Evolutionary conservation across 1,284 basidiomycete species (phyloP), one percentile per base, ranked within the genome.

Genomic region (Malassezia japonica): DNA sequence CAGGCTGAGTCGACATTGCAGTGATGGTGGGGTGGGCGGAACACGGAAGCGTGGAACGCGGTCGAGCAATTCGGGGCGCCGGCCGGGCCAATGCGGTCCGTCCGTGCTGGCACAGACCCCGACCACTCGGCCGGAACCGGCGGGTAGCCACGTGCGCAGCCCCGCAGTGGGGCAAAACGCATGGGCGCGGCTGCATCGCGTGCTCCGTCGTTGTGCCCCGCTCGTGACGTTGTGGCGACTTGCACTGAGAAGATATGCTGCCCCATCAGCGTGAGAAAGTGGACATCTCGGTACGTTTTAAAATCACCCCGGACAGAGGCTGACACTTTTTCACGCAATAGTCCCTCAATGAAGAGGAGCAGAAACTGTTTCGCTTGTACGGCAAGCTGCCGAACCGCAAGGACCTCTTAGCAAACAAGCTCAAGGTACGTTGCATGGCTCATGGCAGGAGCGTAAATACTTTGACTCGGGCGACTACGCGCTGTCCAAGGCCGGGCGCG

Each of bases 391-490:
- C 91, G 15, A 83, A 82, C 15, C 85, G 87, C 76, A 94, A 94
- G 82, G 91, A 88, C 74, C 77, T 86, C 43, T 79, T 94, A 60
- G 86, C 81, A 70, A 92, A 90, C 79, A 89, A 91, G 83, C 86
- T 90, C 75, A 92, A 89, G 82, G 88, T 87, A 45, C 32, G 46
- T 29, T 25, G 4, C 25, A 18, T 15, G 31, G 20, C 46, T 38
- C 24, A n/a, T 5, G 4, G 23, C 66, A 94, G 87, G 90, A 94
- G 74, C 86, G 90, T 70, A 94, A 94, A 75, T 95, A 88, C 78
- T 95, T 95, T 74, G 90, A 95, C 76, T 95, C 91, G 55, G 91
- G 91, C 57, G 90, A 95, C 75, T 95, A 95, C 72, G 89, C 89
- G 45, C 79, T 95, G 64, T 90, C 87, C 48, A 94, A 95, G 75